Evolutionary conservation across 2,329 filamentous ascomycete genomes (phyloP).

Genomic region (Fusarium ambrosium): DNA sequence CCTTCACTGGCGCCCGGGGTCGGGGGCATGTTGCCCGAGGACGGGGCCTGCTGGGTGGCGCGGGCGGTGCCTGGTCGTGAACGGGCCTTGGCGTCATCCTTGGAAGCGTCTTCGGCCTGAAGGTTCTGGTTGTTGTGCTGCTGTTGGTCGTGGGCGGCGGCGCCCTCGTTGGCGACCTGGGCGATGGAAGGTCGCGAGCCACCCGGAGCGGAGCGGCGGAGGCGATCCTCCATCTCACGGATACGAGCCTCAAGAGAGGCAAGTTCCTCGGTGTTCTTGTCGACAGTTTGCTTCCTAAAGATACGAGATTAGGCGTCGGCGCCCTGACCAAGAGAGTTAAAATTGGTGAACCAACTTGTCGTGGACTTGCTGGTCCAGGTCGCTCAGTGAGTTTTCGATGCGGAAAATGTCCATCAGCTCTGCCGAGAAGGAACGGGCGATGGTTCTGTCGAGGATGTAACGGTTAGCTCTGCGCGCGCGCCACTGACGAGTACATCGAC

Average conservation of each 20-base stretch:
- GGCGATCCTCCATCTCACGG: slow-evolving; percentile 85
- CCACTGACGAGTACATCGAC: slow-evolving; percentile 27
- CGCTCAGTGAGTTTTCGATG: slow-evolving; percentile 82
- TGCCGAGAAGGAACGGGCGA: slow-evolving; percentile 87
- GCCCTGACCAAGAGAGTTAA: not conserved
- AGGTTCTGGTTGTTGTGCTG: slow-evolving; percentile 20
- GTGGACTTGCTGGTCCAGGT: slow-evolving; percentile 81
- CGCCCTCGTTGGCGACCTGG: slow-evolving; percentile 22
- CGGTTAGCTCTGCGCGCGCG: slow-evolving; percentile 26
- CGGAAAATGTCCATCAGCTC: slow-evolving; percentile 92
- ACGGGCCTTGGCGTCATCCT: slow-evolving; percentile 54
- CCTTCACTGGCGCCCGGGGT: slow-evolving; percentile 74
- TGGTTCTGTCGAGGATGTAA: slow-evolving; percentile 69
- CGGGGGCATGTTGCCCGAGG: slow-evolving; percentile 70
- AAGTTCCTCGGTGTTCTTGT: slow-evolving; percentile 81
- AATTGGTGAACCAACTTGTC: slow-evolving; percentile 75
- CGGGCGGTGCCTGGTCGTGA: slow-evolving; percentile 69
- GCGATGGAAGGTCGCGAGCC: slow-evolving; percentile 37
- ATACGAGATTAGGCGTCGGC: slow-evolving; percentile 26
- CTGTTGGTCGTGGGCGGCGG: slow-evolving; percentile 33
- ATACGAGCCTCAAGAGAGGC: slow-evolving; percentile 87
- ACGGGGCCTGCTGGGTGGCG: slow-evolving; percentile 64
- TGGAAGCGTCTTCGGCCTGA: slow-evolving; percentile 36
- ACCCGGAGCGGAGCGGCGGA: slow-evolving; percentile 60
- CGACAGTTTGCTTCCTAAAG: slow-evolving; percentile 82